Conservation (phyloP, 1,284 basidiomycete genomes). For the Austropuccinia psidii region DNA sequence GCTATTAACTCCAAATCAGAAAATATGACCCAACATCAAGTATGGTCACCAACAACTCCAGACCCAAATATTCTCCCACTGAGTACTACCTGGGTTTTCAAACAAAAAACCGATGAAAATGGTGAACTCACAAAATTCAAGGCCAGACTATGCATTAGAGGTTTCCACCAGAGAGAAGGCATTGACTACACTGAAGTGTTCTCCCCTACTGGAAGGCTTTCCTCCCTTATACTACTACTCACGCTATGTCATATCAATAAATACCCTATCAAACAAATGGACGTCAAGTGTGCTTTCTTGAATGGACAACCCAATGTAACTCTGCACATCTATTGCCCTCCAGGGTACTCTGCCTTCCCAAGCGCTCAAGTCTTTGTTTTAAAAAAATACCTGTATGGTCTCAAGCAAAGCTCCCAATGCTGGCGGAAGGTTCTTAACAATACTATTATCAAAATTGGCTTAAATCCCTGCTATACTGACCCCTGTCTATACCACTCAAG, state of each 20-base stretch:
- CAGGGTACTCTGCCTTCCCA: constrained; percentile 37
- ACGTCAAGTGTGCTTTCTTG: constrained; percentile 51
- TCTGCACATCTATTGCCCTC: constrained; percentile 48
- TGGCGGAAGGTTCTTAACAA: not conserved
- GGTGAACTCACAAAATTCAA: constrained; percentile 48
- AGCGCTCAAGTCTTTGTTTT: not conserved
- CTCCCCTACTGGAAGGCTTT: constrained; percentile 48
- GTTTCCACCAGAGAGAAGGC: constrained; percentile 50
- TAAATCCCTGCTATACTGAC: not conserved
- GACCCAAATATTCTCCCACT: constrained; percentile 40
- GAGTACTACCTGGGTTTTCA: constrained; percentile 48
- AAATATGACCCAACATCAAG: not conserved
- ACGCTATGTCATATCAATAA: constrained; percentile 48
- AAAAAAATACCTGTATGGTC: not conserved
- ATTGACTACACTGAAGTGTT: constrained; percentile 52
- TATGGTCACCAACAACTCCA: not conserved
- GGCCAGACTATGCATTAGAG: constrained; percentile 50
- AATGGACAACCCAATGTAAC: constrained; percentile 51
- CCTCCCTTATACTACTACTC: constrained; percentile 48
- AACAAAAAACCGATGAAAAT: constrained; percentile 47
- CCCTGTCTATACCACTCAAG: constrained; percentile 5
- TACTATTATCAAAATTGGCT: not conserved
- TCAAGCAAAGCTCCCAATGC: constrained; percentile 13
- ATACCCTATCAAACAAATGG: constrained; percentile 49
- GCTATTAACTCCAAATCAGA: not conserved